Conservation (phyloP, 208 protist genomes). For the Leishmania guyanensis region DNA sequence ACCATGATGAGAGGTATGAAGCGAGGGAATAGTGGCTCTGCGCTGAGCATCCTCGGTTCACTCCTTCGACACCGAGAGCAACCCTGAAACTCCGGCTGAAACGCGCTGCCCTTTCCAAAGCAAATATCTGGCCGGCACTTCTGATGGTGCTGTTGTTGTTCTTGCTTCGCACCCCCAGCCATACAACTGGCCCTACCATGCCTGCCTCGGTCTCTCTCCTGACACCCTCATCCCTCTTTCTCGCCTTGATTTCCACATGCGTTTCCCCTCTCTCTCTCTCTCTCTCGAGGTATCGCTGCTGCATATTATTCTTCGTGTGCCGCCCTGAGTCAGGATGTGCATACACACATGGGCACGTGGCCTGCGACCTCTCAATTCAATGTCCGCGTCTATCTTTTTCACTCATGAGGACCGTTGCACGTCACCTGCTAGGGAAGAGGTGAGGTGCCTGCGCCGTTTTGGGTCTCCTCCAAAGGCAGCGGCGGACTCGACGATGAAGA, state of each 20-base stretch:
- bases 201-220: background rate
- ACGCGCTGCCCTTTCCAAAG: background rate
- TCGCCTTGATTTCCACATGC: background rate
- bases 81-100: background rate
- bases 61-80: background rate
- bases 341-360: background rate
- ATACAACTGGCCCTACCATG: background rate
- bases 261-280: background rate
- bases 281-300: background rate
- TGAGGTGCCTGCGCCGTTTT: background rate
- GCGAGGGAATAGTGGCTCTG: background rate
- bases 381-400: background rate
- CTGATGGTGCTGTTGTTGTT: background rate
- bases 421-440: background rate
- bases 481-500: background rate
- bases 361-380: background rate
- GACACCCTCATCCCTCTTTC: background rate
- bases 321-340: background rate
- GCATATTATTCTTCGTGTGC: background rate
- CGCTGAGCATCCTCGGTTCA: background rate
- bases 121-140: background rate
- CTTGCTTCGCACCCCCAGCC: background rate
- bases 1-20: background rate
- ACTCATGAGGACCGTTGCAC: background rate
- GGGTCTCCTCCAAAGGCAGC: conserved; percentile 1